phyloP scores from a whole-genome alignment of 257 asterid genomes.

The Haberlea rhodopensis region DNA sequence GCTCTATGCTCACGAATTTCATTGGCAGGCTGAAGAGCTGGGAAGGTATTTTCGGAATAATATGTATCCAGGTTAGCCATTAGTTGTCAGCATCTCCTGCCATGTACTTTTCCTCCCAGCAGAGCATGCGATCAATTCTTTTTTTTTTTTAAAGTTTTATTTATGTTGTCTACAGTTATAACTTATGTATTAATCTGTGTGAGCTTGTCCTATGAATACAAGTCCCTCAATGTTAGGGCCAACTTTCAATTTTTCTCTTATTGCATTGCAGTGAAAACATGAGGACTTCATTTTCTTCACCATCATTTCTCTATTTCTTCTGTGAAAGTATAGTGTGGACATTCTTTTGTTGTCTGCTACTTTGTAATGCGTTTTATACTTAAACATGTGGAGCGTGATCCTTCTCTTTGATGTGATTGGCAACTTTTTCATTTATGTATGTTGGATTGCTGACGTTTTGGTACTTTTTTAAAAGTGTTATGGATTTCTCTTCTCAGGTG shows the following conservation, averaged over 20 bases:
- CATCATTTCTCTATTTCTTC: constrained; percentile 2
- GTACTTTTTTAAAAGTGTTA: constrained; percentile 12
- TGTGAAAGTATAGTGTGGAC: constrained; percentile 7
- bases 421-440: constrained; percentile 12
- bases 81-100: neutral
- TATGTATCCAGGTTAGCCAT: constrained; percentile 84
- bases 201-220: constrained; percentile 1
- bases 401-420: constrained; percentile 20
- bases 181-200: constrained; percentile 6
- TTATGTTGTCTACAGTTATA: constrained; percentile 3
- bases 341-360: neutral
- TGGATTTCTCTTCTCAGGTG: constrained; percentile 56
- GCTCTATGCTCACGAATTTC: constrained; percentile 24
- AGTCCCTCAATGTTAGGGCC: neutral
- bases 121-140: too few relatives aligned
- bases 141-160: constrained; percentile 8
- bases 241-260: constrained; percentile 7
- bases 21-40: constrained; percentile 91
- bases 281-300: constrained; percentile 10
- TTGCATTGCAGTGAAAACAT: constrained; percentile 9
- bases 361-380: constrained; percentile 10
- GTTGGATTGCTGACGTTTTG: constrained; percentile 7
- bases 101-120: constrained; percentile 18
- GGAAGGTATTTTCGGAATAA: constrained; percentile 93
- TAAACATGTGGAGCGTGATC: constrained; percentile 13